Evolutionary conservation across 176 grass and related monocot species (phyloP), one percentile per base, ranked within the genome.

Genomic region (Chrysopogon serrulatus): DNA sequence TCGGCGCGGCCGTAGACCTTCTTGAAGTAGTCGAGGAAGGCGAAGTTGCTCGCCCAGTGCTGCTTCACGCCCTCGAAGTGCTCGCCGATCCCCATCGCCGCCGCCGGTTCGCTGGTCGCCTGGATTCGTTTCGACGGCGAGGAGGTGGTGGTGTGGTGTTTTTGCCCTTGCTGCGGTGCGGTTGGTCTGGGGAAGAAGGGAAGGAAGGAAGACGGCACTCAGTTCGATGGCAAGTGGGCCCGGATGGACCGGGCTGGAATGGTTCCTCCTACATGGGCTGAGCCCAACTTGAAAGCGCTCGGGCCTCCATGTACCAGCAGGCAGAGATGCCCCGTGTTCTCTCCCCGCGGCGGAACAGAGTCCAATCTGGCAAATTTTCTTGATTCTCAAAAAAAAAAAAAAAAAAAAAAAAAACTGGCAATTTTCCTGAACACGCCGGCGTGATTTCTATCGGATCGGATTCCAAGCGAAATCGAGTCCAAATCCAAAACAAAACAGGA

Each of bases 11-110:
- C 96, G 76, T 94, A 94, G 69, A 89, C 85, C 91, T 99, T 99
- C 90, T 96, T 99, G 93, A 90, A 99, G 83, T 99, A 99, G 84
- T 96, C 96, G 44, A 99, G 83, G 77, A 99, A 96, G 71, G 93
- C 74, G 39, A 99, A 72, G 80, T 96, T 99, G 53, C 80, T 73
- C 96, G 68, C 94, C 96, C 96, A 99, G 93, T 99, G 93, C 83
- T 87, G 85, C 89, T 94, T 99, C 40, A 96, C 87, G 83, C 89
- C 91, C 65, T 99, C 93, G 2, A 93, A 85, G 77, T 96, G 89
- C 86, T 88, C 94, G 17, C 86, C 76, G 31, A 98, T 61, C 76
- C 90, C 88, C 88, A 87, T 89, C 65, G 67, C 53, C 71, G 67
- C 51, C 68, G 35, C 74, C 35, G 76, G 16, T 14, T 21, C 19